Evolutionary conservation across 2,329 filamentous ascomycete species (phyloP), one percentile per base, ranked within the genome.

Genomic region (Lecanoromycetidae sp.): DNA sequence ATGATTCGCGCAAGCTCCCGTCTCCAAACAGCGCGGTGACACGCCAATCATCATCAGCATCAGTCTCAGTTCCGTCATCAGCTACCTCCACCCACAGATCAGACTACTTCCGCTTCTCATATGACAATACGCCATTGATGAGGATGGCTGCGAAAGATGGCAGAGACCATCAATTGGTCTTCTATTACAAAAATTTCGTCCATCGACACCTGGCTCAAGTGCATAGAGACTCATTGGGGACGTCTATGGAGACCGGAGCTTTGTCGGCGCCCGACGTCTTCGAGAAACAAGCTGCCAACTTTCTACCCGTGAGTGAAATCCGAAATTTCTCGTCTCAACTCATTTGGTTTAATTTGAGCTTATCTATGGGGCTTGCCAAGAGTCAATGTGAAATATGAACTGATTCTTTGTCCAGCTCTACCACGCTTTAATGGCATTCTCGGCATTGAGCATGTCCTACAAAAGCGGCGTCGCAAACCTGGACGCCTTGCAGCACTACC

Each of bases 371-470:
- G n/a, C n/a, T n/a, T n/a, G n/a, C n/a, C n/a, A n/a, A n/a, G n/a
- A n/a, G n/a, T n/a, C n/a, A n/a, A n/a, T n/a, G n/a, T n/a, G n/a
- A n/a, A n/a, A n/a, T n/a, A n/a, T n/a, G n/a, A n/a, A n/a, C n/a
- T n/a, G n/a, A n/a, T n/a, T n/a, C n/a, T 20, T 15, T 46, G 2
- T 20, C 45, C 41, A 75, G 72, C 66, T 77, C 45, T 70, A 71
- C 40, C 71, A 77, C 56, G 73, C 75, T 6, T 75, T 78, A 52
- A 74, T 75, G 63, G 74, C 74, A 4, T 60, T 78, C n/a, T 72
- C 71, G 20, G 71, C 71, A 15, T 64, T 76, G 35, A 73, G 71
- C 54, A 62, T 75, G 35, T 66, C 68, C 19, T 66, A 69, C 44
- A 67, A 64, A 52, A 66, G 68, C 26, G 66, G 63, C 23, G 63